These are phyloP conservation scores for Hyaloscypha bicolor DNA, from an alignment of 495 filamentous ascomycete species.

Conservation along the genomic window DNA sequence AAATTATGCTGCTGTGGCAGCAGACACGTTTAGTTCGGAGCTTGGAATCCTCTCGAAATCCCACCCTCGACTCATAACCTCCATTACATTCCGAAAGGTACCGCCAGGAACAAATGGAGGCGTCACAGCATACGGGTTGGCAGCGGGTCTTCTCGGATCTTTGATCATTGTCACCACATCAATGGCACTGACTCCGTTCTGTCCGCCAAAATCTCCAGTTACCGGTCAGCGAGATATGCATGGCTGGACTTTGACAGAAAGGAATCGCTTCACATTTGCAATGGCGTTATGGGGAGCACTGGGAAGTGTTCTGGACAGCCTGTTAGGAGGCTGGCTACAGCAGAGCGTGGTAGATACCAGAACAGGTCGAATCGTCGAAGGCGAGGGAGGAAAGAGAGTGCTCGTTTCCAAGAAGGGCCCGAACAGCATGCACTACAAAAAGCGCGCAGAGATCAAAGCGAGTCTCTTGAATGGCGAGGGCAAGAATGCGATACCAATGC, in stretches of 20 bases:
- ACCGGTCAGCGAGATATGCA: constrained; percentile 37
- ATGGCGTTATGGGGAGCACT: constrained; percentile 71
- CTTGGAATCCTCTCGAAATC: constrained; percentile 84
- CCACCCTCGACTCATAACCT: constrained; percentile 84
- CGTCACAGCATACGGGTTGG: constrained; percentile 71
- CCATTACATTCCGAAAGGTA: constrained; percentile 70
- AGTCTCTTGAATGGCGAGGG: constrained; percentile 15
- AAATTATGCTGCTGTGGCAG: constrained; percentile 88
- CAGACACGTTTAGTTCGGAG: constrained; percentile 95
- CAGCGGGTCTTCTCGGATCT: constrained; percentile 75
- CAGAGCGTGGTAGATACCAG: constrained; percentile 82
- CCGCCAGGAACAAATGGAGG: constrained; percentile 93
- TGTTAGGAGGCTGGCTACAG: constrained; percentile 85
- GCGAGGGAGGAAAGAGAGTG: constrained; percentile 79
- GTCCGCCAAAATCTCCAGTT: constrained; percentile 35
- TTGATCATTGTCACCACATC: constrained; percentile 69
- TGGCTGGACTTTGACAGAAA: constrained; percentile 50
- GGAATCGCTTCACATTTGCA: constrained; percentile 56
- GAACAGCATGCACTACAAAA: constrained; percentile 28
- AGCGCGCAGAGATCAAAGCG: constrained; percentile 24
- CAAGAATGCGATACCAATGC: constrained; percentile 19
- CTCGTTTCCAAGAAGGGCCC: constrained; percentile 40
- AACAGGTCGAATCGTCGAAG: constrained; percentile 87
- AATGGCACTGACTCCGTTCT: constrained; percentile 70
- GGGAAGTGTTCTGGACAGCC: constrained; percentile 82